Evolutionary conservation across 2,329 filamentous ascomycete genomes (phyloP), one percentile per base, ranked within the genome.

Genomic region (Cytospora paraplurivora): DNA sequence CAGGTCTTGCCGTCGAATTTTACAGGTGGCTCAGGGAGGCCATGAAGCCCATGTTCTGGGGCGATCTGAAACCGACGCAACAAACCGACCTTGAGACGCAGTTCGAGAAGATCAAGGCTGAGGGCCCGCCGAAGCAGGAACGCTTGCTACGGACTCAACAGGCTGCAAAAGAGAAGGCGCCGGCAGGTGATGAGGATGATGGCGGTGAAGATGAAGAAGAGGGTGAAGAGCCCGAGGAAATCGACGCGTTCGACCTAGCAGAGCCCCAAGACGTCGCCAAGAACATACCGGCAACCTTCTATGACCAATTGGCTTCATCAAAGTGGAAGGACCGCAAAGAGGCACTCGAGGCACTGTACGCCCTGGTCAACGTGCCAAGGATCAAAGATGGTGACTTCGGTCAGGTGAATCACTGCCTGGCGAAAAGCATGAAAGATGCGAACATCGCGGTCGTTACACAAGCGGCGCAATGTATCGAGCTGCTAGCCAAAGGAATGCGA

Each of bases 321-420:
- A 99, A 99, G 75, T 99, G 95, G 95, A 99, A 99, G 74, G 96
- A 99, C 69, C 85, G 95, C 66, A 99, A 99, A 76, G 95, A 99
- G 69, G 92, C 91, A 0, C 82, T 98, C 3, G 95, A 99, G 66
- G 92, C 86, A 11, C 82, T 97, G 0, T 89, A 88, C 69, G 85
- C 85, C 15, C 83, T 87, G 3, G 77, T 96, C 62, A 96, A 96
- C 70, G 89, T 96, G 49, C 93, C 94, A 15, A 86, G 89, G 66
- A 97, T 99, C 75, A 96, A 97, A 75, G 94, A 98, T 69, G 91
- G 87, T 7, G 89, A 92, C 61, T 98, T 93, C 72, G 86, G 89
- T 73, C 94, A 98, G 71, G 84, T 98, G 69, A 87, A 91, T 62
- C 85, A 91, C 66, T 89, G 87, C 4, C 82, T 98, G 61, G 94